Evolutionary conservation across 2,329 filamentous ascomycete genomes (phyloP).

Genomic region (Tolypocladium album): DNA sequence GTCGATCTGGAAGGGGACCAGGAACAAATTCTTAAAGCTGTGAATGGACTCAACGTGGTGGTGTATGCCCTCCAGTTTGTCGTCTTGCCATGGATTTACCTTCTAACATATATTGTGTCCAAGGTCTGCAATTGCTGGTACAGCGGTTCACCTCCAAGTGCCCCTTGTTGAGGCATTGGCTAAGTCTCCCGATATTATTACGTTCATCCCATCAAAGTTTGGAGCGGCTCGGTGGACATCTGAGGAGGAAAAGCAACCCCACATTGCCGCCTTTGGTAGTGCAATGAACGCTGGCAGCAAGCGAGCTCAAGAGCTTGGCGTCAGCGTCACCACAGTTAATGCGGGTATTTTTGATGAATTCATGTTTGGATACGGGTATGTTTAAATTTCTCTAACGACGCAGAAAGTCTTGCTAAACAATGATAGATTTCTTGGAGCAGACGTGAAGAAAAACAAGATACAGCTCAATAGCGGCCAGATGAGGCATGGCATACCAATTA

Average conservation of each 20-base stretch:
- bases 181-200: not conserved
- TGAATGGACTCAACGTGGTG: not conserved
- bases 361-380: not conserved
- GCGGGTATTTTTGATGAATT: not conserved
- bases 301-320: not conserved
- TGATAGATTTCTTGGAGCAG: not conserved
- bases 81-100: not conserved
- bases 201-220: not conserved
- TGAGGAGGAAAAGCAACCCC: not conserved
- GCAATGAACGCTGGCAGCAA: not conserved
- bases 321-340: not conserved
- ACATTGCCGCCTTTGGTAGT: not conserved
- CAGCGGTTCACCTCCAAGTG: not conserved
- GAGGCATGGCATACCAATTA: not conserved
- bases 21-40: not conserved
- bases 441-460: not conserved
- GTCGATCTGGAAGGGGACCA: not conserved
- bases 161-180: not conserved
- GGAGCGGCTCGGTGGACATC: not conserved
- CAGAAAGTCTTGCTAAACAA: too few relatives aligned
- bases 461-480: not conserved
- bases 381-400: too few relatives aligned
- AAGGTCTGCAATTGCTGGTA: not conserved
- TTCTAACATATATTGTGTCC: not conserved
- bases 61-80: not conserved